Percentiles rank a stretch among this genome's conserved stretches.
phyloP scores from a whole-genome alignment of 495 filamentous ascomycete genomes.

The Hypoxylon crocopeplum region DNA sequence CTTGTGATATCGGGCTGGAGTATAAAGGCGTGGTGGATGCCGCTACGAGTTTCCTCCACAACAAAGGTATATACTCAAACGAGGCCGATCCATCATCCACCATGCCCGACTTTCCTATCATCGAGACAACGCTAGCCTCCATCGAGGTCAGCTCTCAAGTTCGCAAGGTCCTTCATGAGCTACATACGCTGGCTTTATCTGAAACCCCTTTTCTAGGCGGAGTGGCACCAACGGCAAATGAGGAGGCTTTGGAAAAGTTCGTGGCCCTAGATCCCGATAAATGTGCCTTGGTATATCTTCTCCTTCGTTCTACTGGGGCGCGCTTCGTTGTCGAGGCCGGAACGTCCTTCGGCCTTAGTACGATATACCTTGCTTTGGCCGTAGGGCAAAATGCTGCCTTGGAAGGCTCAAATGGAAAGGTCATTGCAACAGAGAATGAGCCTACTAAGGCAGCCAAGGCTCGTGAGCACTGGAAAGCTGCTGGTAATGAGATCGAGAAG shows the following conservation, averaged over 20 bases:
- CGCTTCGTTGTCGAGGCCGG: conserved; percentile 62
- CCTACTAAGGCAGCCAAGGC: conserved; percentile 52
- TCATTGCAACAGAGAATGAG: conserved; percentile 65
- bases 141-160: conserved; percentile 21
- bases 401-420: conserved; percentile 41
- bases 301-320: conserved; percentile 49
- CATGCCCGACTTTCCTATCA: conserved; percentile 15
- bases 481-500: conserved; percentile 49
- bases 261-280: conserved; percentile 62
- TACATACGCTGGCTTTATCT: conserved; percentile 25
- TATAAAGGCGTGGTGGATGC: not conserved
- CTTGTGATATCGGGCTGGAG: no score
- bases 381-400: conserved; percentile 47
- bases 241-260: conserved; percentile 44
- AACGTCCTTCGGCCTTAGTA: conserved; percentile 65
- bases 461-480: conserved; percentile 55
- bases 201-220: conserved; percentile 18
- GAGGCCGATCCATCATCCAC: not conserved
- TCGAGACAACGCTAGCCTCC: conserved; percentile 20
- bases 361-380: conserved; percentile 65
- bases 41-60: not conserved
- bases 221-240: conserved; percentile 1
- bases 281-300: conserved; percentile 56
- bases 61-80: not conserved
- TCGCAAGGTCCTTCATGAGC: conserved; percentile 20